Percentiles rank a stretch among this genome's conserved stretches.
phyloP scores from a whole-genome alignment of 2,329 filamentous ascomycete species.

The Fusarium sp. region DNA sequence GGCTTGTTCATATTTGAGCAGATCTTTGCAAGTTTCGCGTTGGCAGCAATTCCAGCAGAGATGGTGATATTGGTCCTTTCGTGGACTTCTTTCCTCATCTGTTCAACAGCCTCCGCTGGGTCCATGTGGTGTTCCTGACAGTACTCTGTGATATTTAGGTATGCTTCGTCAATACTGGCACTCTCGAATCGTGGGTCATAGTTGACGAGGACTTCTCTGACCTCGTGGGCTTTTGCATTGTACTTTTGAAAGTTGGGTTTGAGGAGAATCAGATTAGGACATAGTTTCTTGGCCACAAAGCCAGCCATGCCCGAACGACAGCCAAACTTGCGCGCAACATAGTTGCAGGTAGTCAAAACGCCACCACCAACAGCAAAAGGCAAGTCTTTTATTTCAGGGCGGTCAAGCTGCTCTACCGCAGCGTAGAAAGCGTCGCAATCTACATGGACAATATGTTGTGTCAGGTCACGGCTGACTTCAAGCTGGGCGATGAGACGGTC shows the following conservation, averaged over 20 bases:
- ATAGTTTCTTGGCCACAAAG: slow-evolving; percentile 95
- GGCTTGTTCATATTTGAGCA: slow-evolving; percentile 96
- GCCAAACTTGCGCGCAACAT: slow-evolving; percentile 88
- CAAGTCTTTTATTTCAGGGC: slow-evolving; percentile 84
- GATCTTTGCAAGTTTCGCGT: slow-evolving; percentile 94
- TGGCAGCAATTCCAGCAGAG: slow-evolving; percentile 93
- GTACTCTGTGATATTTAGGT: slow-evolving; percentile 92
- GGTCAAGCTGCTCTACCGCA: slow-evolving; percentile 86
- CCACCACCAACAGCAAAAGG: slow-evolving; percentile 89
- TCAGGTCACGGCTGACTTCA: slow-evolving; percentile 81
- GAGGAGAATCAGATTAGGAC: slow-evolving; percentile 83
- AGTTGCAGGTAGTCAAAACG: slow-evolving; percentile 79
- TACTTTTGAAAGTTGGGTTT: slow-evolving; percentile 93
- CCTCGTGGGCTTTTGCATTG: slow-evolving; percentile 86
- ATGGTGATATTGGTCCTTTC: slow-evolving; percentile 85
- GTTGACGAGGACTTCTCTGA: slow-evolving; percentile 81
- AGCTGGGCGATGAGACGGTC: slow-evolving; percentile 85
- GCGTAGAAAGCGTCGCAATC: slow-evolving; percentile 99
- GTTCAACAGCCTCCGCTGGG: slow-evolving; percentile 78
- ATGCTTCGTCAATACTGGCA: slow-evolving; percentile 95
- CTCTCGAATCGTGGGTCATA: slow-evolving; percentile 94
- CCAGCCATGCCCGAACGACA: slow-evolving; percentile 95
- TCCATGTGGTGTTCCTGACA: slow-evolving; percentile 74
- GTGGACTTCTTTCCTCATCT: slow-evolving; percentile 81
- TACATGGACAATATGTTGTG: slow-evolving; percentile 87